Evolutionary conservation across 495 filamentous ascomycete species (phyloP).

Genomic region (Choiromyces venosus): DNA sequence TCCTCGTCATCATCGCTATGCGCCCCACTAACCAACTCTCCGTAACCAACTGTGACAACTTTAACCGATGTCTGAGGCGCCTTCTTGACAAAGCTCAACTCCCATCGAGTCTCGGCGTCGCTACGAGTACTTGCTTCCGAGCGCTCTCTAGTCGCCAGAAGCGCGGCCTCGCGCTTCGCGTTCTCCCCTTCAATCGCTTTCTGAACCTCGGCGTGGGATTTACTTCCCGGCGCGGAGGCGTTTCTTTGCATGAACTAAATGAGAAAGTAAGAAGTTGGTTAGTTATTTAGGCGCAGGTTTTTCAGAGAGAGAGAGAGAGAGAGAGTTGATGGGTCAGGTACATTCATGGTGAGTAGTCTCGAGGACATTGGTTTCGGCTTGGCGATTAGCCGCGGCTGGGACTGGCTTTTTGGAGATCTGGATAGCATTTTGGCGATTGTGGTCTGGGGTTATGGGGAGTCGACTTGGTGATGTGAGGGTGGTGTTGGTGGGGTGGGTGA

Average conservation of each 20-base stretch:
- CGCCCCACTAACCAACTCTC: slow-evolving; percentile 41
- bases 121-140: background rate
- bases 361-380: slow-evolving; percentile 77
- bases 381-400: slow-evolving; percentile 39
- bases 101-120: slow-evolving; percentile 83
- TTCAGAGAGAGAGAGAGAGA: slow-evolving; percentile 6
- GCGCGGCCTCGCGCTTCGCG: slow-evolving; percentile 62
- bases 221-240: slow-evolving; percentile 51
- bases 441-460: background rate
- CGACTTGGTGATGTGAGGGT: background rate
- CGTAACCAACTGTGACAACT: slow-evolving; percentile 48
- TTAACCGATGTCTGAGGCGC: slow-evolving; percentile 19
- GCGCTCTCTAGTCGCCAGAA: slow-evolving; percentile 54
- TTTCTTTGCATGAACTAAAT: slow-evolving; percentile 89
- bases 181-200: slow-evolving; percentile 71
- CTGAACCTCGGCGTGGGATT: slow-evolving; percentile 50
- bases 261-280: slow-evolving; percentile 7
- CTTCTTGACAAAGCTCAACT: slow-evolving; percentile 54
- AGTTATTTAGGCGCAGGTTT: background rate
- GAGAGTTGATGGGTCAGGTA: slow-evolving; percentile 37
- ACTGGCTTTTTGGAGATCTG: slow-evolving; percentile 45
- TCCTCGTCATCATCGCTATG: slow-evolving; percentile 41
- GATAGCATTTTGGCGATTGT: slow-evolving; percentile 42
- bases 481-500: background rate
- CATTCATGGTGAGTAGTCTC: slow-evolving; percentile 87